A percentile compares a stretch with the other conserved stretches of the same genome.
These are phyloP conservation scores for Suillus hirtellus DNA, from an alignment of 768 basidiomycete genomes.

Conservation along the genomic window DNA sequence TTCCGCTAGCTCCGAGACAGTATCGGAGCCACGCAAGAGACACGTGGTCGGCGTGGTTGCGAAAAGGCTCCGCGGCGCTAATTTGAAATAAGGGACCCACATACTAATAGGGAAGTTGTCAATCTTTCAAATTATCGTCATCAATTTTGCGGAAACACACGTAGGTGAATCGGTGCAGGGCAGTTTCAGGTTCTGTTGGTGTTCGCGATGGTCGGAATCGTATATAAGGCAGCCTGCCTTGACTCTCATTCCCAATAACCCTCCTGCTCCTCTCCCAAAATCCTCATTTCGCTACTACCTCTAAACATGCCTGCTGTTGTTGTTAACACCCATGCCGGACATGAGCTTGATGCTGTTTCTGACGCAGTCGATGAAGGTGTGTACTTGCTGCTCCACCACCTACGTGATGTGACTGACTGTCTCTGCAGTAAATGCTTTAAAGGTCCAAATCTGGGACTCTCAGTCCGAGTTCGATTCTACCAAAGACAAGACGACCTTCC, in stretches of 20 bases:
- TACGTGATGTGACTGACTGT: background rate
- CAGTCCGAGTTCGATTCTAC: slow-evolving; percentile 48
- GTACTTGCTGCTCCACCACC: slow-evolving; percentile 14
- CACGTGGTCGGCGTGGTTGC: background rate
- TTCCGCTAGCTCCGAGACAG: background rate
- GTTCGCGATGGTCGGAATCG: background rate
- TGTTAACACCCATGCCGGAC: slow-evolving; percentile 23
- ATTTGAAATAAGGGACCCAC: background rate
- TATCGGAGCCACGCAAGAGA: background rate
- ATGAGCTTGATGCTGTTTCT: slow-evolving; percentile 42
- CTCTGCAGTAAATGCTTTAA: slow-evolving; percentile 64
- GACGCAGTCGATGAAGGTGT: slow-evolving; percentile 52
- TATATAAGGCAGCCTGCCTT: slow-evolving; percentile 12
- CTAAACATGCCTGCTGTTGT: slow-evolving; percentile 29
- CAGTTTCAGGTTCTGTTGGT: slow-evolving; percentile 4
- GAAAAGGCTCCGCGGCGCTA: background rate
- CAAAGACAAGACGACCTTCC: slow-evolving; percentile 69
- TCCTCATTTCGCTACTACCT: background rate
- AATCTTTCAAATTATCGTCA: slow-evolving; percentile 8
- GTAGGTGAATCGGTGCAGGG: slow-evolving; percentile 4
- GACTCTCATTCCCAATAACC: slow-evolving; percentile 1
- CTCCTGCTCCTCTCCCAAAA: background rate
- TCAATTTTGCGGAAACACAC: slow-evolving; percentile 9
- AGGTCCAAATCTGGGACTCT: slow-evolving; percentile 60
- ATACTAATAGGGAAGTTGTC: background rate